Evolutionary conservation across 495 filamentous ascomycete genomes (phyloP).

Genomic region (Pyronema domesticum): DNA sequence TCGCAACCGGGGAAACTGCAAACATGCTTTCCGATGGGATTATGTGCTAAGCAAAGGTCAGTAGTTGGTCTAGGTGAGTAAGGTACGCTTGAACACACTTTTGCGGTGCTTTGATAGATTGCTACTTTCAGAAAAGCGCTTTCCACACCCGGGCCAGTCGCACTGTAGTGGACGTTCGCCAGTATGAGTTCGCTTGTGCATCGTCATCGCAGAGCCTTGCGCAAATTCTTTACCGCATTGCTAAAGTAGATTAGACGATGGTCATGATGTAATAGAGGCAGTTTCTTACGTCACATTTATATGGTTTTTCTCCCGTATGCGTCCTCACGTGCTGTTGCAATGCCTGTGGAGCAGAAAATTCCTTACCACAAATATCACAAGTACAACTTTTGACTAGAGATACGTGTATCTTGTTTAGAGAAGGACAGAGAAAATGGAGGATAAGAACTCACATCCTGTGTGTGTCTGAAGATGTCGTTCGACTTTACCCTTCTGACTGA

Average conservation of each 20-base stretch:
- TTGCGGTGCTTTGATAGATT: constrained; percentile 39
- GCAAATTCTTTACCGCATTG: constrained; percentile 24
- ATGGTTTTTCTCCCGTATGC: constrained; percentile 43
- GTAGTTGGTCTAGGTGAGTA: not conserved
- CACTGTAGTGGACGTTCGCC: constrained; percentile 32
- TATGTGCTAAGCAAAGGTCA: constrained; percentile 31
- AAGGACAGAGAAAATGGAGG: not conserved
- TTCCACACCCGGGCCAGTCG: constrained; percentile 32
- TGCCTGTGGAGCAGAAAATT: constrained; percentile 42
- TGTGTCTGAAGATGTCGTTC: constrained; percentile 46
- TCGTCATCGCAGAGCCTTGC: constrained; percentile 25
- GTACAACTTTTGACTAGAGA: constrained; percentile 39
- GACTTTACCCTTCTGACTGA: constrained; percentile 42
- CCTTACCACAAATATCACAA: constrained; percentile 36
- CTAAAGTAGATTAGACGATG: constrained; percentile 4
- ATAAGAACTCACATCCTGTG: constrained; percentile 36
- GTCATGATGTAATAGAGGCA: not conserved
- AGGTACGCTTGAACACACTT: constrained; percentile 15
- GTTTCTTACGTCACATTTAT: constrained; percentile 24
- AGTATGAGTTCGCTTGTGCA: constrained; percentile 24
- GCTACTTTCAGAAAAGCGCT: constrained; percentile 36
- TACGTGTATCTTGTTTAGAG: not conserved
- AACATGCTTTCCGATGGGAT: constrained; percentile 28
- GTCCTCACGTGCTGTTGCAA: constrained; percentile 43
- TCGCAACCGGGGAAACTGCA: constrained; percentile 33